phyloP scores from a whole-genome alignment of 306 rosid species.

The Rubus idaeus region DNA sequence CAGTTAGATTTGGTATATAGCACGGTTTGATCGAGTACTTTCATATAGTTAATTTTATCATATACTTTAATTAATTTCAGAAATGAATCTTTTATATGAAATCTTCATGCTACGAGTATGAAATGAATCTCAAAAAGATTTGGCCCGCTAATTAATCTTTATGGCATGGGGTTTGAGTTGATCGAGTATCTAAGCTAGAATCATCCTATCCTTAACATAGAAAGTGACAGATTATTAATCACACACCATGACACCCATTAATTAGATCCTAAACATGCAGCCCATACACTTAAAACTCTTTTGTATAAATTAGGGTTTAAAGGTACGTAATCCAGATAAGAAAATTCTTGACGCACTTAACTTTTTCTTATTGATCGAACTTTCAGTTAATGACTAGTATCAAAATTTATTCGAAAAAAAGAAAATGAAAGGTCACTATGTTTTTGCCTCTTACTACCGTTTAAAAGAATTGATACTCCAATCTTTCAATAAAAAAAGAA shows the following conservation, averaged over 20 bases:
- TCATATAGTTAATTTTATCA: not conserved
- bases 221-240: not conserved
- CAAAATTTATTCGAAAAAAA: not conserved
- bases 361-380: not conserved
- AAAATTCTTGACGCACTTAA: not conserved
- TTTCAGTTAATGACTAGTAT: not conserved
- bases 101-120: not conserved
- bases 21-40: not conserved
- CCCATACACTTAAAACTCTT: not conserved
- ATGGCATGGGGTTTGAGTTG: not conserved
- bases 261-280: not conserved
- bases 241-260: not conserved
- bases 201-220: not conserved
- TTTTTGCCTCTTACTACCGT: no score
- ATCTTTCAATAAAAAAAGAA: no score
- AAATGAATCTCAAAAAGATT: conserved; percentile 11
- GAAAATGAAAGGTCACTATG: not conserved
- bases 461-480: no score
- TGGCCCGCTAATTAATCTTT: not conserved
- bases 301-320: not conserved
- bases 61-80: not conserved
- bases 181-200: not conserved
- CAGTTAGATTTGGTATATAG: not conserved
- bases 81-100: not conserved
- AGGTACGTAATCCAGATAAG: not conserved